Conservation (phyloP, 2,329 filamentous ascomycete species). For the Stagonosporopsis vannaccii region DNA sequence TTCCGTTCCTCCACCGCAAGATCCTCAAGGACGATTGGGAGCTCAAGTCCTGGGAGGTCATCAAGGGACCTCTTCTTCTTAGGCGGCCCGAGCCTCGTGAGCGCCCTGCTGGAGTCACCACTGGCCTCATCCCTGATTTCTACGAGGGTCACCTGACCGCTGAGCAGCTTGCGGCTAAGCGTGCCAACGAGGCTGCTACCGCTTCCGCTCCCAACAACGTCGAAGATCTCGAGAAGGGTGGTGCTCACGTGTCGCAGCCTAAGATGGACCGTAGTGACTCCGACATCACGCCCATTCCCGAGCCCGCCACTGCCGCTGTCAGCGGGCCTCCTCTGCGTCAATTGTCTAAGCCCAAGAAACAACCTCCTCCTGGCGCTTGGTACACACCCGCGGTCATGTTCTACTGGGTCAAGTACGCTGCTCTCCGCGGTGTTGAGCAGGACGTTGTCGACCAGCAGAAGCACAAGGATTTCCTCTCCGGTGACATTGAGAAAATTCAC, state of each 20-base stretch:
- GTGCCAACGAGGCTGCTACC: constrained; percentile 24
- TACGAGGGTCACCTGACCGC: constrained; percentile 64
- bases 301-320: constrained; percentile 4
- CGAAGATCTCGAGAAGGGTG: constrained; percentile 38
- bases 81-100: constrained; percentile 48
- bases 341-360: constrained; percentile 30
- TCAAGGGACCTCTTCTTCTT: constrained; percentile 62
- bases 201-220: constrained; percentile 4
- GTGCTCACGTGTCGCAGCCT: constrained; percentile 9
- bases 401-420: constrained; percentile 55
- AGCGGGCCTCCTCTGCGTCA: constrained; percentile 13
- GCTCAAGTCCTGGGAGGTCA: constrained; percentile 63
- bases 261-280: constrained; percentile 26
- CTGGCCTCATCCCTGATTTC: constrained; percentile 59
- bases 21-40: constrained; percentile 69
- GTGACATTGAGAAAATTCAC: constrained; percentile 63
- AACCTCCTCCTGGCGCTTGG: constrained; percentile 51
- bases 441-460: constrained; percentile 56
- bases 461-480: constrained; percentile 57
- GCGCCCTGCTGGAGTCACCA: constrained; percentile 51
- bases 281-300: constrained; percentile 27
- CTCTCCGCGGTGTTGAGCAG: constrained; percentile 61
- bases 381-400: constrained; percentile 53
- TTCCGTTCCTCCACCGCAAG: constrained; percentile 66
- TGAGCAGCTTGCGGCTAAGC: constrained; percentile 56